A percentile compares a stretch with the other conserved stretches of the same genome.
phyloP scores from a whole-genome alignment of 2,329 filamentous ascomycete species.

The Sphaerulina populicola region DNA sequence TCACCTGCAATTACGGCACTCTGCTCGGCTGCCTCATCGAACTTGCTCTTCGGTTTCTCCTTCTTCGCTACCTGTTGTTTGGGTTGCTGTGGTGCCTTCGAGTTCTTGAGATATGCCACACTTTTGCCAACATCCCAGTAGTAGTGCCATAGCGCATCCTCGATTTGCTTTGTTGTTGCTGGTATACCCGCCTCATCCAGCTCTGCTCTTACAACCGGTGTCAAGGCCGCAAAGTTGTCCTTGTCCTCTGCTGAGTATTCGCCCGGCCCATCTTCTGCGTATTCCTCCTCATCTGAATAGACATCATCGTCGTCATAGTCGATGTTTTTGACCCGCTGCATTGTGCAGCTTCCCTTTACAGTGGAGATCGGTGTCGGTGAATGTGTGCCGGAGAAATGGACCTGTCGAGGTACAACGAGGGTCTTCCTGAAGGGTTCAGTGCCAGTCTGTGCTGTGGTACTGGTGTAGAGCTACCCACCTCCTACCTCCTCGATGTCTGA shows the following conservation, averaged over 20 bases:
- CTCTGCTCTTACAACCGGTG: conserved; percentile 31
- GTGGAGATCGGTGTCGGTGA: neutral
- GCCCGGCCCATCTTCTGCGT: conserved; percentile 35
- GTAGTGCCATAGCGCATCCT: conserved; percentile 90
- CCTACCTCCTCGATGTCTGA: neutral
- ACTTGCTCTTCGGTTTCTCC: conserved; percentile 37
- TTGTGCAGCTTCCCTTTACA: conserved; percentile 15
- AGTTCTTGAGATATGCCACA: conserved; percentile 63
- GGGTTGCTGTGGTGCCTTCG: conserved; percentile 24
- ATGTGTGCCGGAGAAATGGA: neutral
- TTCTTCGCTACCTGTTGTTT: conserved; percentile 32
- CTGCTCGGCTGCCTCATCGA: conserved; percentile 42
- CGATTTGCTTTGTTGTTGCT: conserved; percentile 63
- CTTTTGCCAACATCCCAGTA: conserved; percentile 88
- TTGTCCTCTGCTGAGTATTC: conserved; percentile 36
- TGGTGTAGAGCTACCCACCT: too few relatives aligned
- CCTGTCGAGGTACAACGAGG: too few relatives aligned
- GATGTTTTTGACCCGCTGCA: conserved; percentile 42
- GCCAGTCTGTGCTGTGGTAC: too few relatives aligned
- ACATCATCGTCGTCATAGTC: conserved; percentile 46
- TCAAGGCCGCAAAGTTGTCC: conserved; percentile 28
- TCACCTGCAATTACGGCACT: conserved; percentile 41
- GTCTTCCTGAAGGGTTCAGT: too few relatives aligned
- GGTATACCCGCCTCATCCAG: conserved; percentile 34
- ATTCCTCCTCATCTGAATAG: conserved; percentile 45